Base-by-base conservation (phyloP, 164 flowering plant species). In the Sedum album region DNA sequence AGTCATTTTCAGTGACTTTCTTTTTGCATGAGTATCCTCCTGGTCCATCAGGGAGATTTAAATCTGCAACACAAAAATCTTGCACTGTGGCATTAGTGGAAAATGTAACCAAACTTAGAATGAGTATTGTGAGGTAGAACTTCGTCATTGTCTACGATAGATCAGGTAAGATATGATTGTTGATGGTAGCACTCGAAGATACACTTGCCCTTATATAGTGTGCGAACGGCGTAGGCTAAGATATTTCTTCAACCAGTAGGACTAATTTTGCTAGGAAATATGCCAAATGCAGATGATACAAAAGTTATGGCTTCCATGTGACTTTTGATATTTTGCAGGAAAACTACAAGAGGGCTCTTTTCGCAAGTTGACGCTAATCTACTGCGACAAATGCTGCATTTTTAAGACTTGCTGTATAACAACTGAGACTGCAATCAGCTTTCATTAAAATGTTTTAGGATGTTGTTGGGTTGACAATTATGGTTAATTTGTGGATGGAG, bases 31-130 rank as follows among this genome's bases (percentile, higher is more conserved):
- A 65, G 82, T 75, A 92, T 55, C 96, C 96, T 14, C 85, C 75
- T 0, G 96, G 94, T 49, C 79, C 70, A 28, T 62, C 69, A 0
- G 96, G 85, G 1, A 49, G 71, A 10, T 72, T 61, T 1, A 76
- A 61, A 80, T 90, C 94, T 0, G 78, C 98, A 0, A 92, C 96
- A 65, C 98, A 92, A 79, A 88, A 90, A 80, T 92, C 98, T n/a
- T 65, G 84, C 78, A 67, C 75, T 60, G 74, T 68, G 48, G 69
- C 75, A 23, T 70, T 82, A 68, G 75, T 85, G 75, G 18, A 78
- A 62, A 71, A 80, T 13, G 75, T 74, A 60, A 42, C 81, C 18
- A 35, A 67, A 5, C 18, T 49, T 69, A 57, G 68, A 31, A 30
- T 71, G 21, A 76, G 78, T 76, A 65, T 77, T n/a, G 57, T 26